Base-by-base conservation (phyloP, 768 basidiomycete species). In the Ramaria sp. region DNA sequence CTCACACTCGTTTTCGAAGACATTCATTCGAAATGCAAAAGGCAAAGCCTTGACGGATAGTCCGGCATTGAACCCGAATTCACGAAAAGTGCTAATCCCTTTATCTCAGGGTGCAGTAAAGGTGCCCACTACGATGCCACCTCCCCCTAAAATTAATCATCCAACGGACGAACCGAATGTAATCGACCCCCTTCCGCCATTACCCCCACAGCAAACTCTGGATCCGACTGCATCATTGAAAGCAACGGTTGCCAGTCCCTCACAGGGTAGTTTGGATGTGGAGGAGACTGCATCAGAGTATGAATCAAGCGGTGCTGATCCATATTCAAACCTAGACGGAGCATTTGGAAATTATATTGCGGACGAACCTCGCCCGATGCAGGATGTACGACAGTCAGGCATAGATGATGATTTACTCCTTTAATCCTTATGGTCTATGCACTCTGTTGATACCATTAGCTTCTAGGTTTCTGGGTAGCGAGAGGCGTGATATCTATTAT, bases 11-110 rank as follows among this genome's bases (percentile, higher is more conserved):
- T 38, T 38, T 22, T 34, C 24, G 5, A 48, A 92, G 88, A 95
- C 92, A 1, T 97, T 97, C 70, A 97, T 97, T 62, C 84, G 94
- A 22, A 85, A 85, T 60, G 89, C 93, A 7, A 76, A 82, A 42
- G 86, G 89, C 38, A 88, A 82, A 63, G 86, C 88, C 24, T 73
- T 97, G 53, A 67, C 72, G 50, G 94, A 97, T 67, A 93, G 88
- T 45, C 90, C 92, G 13, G 94, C 94, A 1, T 73, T 97, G 42
- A 96, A 97, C 64, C 64, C 80, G 0, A 78, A 87, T 57, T 94
- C 91, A 1, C 78, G 84, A 53, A 75, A 81, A 44, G 82, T 81
- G 36, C 74, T 89, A 10, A 76, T 89, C 18, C 76, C 83, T 5
- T 65, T 85, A 16, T 64, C 78, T 39, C 78, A 80, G 22, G 41